Conservation (phyloP, 1,139 yeast genomes). For the Geotrichum phurueaensis region DNA sequence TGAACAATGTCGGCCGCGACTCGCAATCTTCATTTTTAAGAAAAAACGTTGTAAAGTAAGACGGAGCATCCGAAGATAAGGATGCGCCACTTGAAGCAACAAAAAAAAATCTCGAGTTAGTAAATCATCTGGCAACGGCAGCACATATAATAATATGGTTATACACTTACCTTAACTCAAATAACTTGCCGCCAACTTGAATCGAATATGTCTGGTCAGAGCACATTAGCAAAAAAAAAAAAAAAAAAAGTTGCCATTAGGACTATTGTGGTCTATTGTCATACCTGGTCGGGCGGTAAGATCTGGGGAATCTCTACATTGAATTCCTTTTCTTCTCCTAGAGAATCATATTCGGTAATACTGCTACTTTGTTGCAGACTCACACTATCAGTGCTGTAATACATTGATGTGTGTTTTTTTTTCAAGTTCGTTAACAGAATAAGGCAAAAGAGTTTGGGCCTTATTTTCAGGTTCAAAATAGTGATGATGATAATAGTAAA, state of each 20-base stretch:
- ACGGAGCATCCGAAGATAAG: conserved; percentile 66
- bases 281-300: conserved; percentile 51
- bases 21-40: conserved; percentile 33
- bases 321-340: conserved; percentile 24
- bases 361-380: background rate
- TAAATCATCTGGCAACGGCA: background rate
- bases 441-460: too few species aligned
- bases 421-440: too few species aligned
- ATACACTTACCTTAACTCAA: conserved; percentile 21
- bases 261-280: background rate
- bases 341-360: conserved; percentile 15
- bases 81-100: conserved; percentile 64
- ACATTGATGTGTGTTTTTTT: background rate
- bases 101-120: conserved; percentile 18
- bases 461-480: too few species aligned
- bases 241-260: background rate
- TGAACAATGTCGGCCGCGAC: conserved; percentile 47
- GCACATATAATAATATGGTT: background rate
- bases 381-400: background rate
- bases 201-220: conserved; percentile 48
- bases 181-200: conserved; percentile 58
- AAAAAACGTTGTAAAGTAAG: conserved; percentile 46
- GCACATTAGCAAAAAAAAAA: background rate
- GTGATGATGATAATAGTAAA: too few species aligned
- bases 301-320: conserved; percentile 50